Evolutionary conservation across 2,329 filamentous ascomycete species (phyloP), one percentile per base, ranked within the genome.

Genomic region (Colletotrichum sp.): DNA sequence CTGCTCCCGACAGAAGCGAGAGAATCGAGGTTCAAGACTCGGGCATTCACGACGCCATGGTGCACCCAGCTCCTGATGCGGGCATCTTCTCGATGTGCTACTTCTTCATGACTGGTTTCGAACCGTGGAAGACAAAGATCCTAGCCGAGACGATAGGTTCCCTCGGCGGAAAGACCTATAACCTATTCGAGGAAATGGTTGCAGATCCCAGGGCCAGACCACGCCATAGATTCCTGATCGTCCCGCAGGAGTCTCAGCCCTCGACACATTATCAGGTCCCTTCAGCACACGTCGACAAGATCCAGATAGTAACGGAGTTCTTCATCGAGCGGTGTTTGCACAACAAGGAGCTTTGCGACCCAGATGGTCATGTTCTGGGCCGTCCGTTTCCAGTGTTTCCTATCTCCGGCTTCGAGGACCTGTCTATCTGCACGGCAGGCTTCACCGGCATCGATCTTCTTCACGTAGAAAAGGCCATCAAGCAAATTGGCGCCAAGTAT

Each of bases 301-400:
- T 91, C 9, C 82, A 88, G 67, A 82, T 90, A 59, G 92, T 98
- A 36, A 99, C 96, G 13, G 96, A 98, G 82, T 98, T 97, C 89
- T 99, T 96, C 90, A 89, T 99, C 68, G 97, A 99, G 85, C 92
- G 92, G 64, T 99, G 96, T 82, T 87, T 99, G 52, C 93, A 96
- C 82, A 91, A 92, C 78, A 97, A 95, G 83, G 87, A 86, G 30
- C 91, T 96, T 79, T 88, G 95, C 63, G 87, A 94, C 34, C 95
- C 96, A 7, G 86, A 88, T 68, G 88, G 91, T 6, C 92, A 97
- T 82, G 89, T 95, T 55, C 90, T 98, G 28, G 96, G 95, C 74
- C 92, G 92, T 8, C 96, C 97, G 4, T 95, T 98, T 77, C 89
- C 92, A 7, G 85, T 87, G 34, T 94, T 95, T 78, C 94, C 92